phyloP scores from a whole-genome alignment of 441 rosid genomes.

The Erodium texanum region DNA sequence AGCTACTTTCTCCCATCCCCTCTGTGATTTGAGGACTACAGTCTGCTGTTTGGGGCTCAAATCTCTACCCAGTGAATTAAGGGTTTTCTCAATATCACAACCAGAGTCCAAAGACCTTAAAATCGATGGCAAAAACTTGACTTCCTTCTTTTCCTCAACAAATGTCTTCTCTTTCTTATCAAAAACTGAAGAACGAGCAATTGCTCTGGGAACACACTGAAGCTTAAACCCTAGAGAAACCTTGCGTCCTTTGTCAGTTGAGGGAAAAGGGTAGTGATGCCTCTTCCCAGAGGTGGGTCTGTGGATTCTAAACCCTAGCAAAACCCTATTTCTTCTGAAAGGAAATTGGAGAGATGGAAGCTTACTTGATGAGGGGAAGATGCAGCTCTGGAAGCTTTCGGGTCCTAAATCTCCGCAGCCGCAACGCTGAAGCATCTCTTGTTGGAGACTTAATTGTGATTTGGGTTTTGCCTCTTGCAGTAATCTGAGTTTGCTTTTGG shows the following conservation, averaged over 20 bases:
- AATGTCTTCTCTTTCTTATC: slow-evolving; percentile 9
- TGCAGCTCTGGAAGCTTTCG: slow-evolving; percentile 23
- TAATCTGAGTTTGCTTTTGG: background rate
- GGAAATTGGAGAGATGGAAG: slow-evolving; percentile 25
- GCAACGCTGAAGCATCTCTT: slow-evolving; percentile 21
- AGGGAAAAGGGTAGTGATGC: too few relatives aligned
- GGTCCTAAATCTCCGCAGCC: slow-evolving; percentile 27
- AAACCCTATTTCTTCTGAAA: slow-evolving; percentile 19
- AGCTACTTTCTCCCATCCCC: slow-evolving; percentile 44
- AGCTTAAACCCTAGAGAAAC: slow-evolving; percentile 39
- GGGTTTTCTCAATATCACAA: slow-evolving; percentile 46
- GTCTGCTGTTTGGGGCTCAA: slow-evolving; percentile 75
- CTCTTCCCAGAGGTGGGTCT: background rate
- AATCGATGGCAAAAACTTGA: slow-evolving; percentile 36
- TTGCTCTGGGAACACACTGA: slow-evolving; percentile 37
- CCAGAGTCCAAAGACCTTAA: slow-evolving; percentile 51
- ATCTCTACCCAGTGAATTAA: slow-evolving; percentile 25
- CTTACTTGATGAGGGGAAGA: slow-evolving; percentile 31
- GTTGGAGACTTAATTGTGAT: background rate
- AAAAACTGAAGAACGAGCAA: slow-evolving; percentile 26
- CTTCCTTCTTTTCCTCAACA: slow-evolving; percentile 29
- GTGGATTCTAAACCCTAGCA: slow-evolving; percentile 23
- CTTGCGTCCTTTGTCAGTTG: slow-evolving; percentile 16
- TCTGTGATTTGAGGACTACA: slow-evolving; percentile 67
- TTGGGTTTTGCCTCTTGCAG: too few relatives aligned